Percentiles rank a stretch among this genome's conserved stretches.
These are phyloP conservation scores for Ophiocordyceps robertsii DNA, from an alignment of 2,329 filamentous ascomycete species.

Conservation along the genomic window DNA sequence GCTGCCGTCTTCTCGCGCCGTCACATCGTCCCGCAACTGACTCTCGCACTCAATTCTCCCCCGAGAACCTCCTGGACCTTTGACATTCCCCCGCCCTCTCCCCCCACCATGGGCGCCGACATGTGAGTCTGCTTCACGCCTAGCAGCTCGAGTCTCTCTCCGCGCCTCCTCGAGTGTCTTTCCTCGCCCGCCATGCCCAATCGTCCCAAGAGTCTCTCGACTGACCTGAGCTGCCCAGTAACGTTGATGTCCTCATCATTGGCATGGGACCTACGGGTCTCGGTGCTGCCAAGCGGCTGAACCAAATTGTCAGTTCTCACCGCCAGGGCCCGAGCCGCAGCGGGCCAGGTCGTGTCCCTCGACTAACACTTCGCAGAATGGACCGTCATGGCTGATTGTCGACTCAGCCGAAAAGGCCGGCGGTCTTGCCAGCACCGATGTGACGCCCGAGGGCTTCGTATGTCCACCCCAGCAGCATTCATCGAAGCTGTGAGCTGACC, in stretches of 20 bases:
- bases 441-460: constrained; percentile 94
- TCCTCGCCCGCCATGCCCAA: no score
- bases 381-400: constrained; percentile 89
- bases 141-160: not conserved
- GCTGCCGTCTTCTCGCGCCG: not conserved
- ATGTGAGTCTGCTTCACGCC: constrained; percentile 17
- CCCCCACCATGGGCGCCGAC: constrained; percentile 25
- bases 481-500: constrained; percentile 8
- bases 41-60: not conserved
- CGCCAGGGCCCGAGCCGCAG: constrained; percentile 9
- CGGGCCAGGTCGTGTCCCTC: no score
- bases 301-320: constrained; percentile 67
- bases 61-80: not conserved
- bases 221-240: constrained; percentile 34
- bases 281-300: constrained; percentile 92
- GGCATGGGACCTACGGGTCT: constrained; percentile 95
- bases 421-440: constrained; percentile 89
- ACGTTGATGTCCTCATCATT: constrained; percentile 95
- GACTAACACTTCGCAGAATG: constrained; percentile 43
- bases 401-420: constrained; percentile 86
- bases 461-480: constrained; percentile 29
- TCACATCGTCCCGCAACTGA: not conserved
- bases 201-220: not conserved
- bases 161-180: no score
- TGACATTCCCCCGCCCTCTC: not conserved